A percentile compares a stretch with the other conserved stretches of the same genome.
phyloP scores from a whole-genome alignment of 768 basidiomycete genomes.

The Psilocybe subaeruginosa region DNA sequence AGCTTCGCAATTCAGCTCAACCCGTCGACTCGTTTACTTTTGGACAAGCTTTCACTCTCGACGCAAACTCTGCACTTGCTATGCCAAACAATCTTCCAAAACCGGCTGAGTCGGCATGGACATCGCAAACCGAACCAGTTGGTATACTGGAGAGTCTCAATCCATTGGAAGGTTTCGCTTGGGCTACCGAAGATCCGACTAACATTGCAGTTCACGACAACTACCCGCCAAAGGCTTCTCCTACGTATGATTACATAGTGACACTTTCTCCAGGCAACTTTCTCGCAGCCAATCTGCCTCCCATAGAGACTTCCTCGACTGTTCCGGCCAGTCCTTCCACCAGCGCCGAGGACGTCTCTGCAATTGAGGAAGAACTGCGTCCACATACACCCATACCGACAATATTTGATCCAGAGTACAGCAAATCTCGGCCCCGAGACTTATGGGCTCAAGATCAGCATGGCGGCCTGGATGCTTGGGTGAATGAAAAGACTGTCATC shows the following conservation, averaged over 20 bases:
- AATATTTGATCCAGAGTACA: conserved; percentile 8
- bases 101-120: neutral
- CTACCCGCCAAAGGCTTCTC: neutral
- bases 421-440: neutral
- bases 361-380: neutral
- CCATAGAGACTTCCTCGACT: neutral
- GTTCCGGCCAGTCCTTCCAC: neutral
- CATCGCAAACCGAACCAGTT: neutral
- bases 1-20: neutral
- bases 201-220: neutral
- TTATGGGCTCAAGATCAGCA: neutral
- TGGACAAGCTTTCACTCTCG: neutral
- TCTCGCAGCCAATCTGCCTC: neutral
- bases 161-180: neutral
- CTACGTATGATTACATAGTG: neutral
- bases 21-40: neutral
- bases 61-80: neutral
- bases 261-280: neutral
- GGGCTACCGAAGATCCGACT: neutral
- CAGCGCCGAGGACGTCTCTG: neutral
- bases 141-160: neutral
- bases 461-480: neutral
- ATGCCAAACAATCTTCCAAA: neutral
- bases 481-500: neutral
- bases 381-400: neutral